A percentile compares a stretch with the other conserved stretches of the same genome.
These are phyloP conservation scores for Solanum habrochaites DNA, from an alignment of 257 asterid species.

Conservation along the genomic window DNA sequence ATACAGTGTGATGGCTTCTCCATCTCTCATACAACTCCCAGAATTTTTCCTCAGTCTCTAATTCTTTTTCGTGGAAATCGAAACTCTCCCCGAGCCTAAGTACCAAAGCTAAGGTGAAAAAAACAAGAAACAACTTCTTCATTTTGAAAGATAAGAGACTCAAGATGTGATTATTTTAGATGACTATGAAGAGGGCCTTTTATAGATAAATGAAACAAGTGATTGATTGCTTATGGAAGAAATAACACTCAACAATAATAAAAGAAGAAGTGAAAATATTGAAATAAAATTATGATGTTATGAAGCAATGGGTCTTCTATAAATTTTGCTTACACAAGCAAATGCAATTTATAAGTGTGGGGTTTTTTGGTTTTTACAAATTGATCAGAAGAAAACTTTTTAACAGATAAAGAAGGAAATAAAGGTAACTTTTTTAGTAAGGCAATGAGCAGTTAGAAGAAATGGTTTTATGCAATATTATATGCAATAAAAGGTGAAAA, in stretches of 20 bases:
- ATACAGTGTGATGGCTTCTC: slow-evolving; percentile 77
- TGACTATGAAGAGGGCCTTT: slow-evolving; percentile 16
- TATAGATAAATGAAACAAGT: slow-evolving; percentile 24
- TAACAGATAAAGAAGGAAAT: neutral
- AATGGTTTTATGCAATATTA: neutral
- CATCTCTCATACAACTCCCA: slow-evolving; percentile 83
- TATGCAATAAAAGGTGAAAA: neutral
- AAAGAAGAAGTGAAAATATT: neutral
- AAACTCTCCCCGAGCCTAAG: slow-evolving; percentile 34
- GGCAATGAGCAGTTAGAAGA: neutral
- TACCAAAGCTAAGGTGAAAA: slow-evolving; percentile 31
- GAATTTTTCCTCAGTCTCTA: slow-evolving; percentile 63
- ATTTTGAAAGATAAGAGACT: neutral
- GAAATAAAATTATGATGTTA: neutral
- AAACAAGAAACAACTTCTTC: slow-evolving; percentile 18
- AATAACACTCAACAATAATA: slow-evolving; percentile 2
- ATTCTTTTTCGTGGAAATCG: slow-evolving; percentile 57
- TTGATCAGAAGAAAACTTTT: neutral
- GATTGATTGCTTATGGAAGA: slow-evolving; percentile 19
- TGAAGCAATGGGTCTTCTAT: neutral
- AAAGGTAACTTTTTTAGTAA: neutral
- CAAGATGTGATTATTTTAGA: neutral
- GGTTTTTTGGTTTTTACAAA: neutral
- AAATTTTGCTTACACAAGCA: neutral
- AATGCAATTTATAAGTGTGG: neutral